These are phyloP conservation scores for Boletus patriciae DNA, from an alignment of 768 basidiomycete genomes.

Conservation along the genomic window DNA sequence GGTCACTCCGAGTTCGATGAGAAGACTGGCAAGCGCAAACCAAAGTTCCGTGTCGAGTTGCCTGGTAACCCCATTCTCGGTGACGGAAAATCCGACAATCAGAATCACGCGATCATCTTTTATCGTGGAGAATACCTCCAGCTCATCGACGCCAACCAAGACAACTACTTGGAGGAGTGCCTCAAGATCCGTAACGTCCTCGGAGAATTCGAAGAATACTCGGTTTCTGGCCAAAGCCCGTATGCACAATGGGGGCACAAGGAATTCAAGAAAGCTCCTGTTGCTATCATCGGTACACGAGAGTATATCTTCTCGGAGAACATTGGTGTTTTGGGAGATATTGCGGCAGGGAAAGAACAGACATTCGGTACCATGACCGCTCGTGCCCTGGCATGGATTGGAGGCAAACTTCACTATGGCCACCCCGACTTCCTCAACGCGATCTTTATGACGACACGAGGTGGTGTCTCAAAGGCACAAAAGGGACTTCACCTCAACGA, in stretches of 20 bases:
- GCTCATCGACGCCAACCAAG: constrained; percentile 99
- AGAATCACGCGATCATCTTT: constrained; percentile 99
- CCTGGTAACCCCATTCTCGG: constrained; percentile 99
- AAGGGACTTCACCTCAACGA: constrained; percentile 98
- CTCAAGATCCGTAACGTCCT: constrained; percentile 97
- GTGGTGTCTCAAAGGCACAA: constrained; percentile 98
- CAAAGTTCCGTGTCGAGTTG: constrained; percentile 96
- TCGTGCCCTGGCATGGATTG: constrained; percentile 93
- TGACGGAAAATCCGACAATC: constrained; percentile 99
- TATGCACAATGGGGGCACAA: constrained; percentile 96
- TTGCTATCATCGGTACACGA: constrained; percentile 96
- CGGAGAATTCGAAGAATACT: constrained; percentile 96
- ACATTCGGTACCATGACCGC: constrained; percentile 99
- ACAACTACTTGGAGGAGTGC: constrained; percentile 99
- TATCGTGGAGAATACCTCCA: constrained; percentile 99
- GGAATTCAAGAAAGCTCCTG: constrained; percentile 85
- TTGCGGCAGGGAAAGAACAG: constrained; percentile 99
- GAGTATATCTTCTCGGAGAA: constrained; percentile 99
- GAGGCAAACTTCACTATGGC: constrained; percentile 97
- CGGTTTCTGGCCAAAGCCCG: constrained; percentile 87
- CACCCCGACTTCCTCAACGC: constrained; percentile 99
- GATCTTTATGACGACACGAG: constrained; percentile 97
- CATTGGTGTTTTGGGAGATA: constrained; percentile 97
- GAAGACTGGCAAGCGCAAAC: constrained; percentile 82
- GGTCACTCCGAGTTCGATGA: constrained; percentile 96